Evolutionary conservation across 2,329 filamentous ascomycete genomes (phyloP).

Genomic region (Colletotrichum camelliae): DNA sequence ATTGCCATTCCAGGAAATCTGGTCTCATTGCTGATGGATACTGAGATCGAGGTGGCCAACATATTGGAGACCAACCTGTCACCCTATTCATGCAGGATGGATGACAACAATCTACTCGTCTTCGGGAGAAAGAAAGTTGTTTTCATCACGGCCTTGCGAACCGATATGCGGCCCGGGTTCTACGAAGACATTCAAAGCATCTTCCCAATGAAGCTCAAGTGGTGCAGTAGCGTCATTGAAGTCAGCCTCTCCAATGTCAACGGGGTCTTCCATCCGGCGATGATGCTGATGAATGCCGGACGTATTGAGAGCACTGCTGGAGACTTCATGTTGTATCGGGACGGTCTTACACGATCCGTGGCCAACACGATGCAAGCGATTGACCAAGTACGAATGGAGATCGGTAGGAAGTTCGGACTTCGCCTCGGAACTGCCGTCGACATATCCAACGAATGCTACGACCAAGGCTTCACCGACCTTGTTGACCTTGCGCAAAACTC

Average conservation of each 20-base stretch:
- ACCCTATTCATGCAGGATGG: conserved; percentile 8
- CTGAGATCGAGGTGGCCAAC: background rate
- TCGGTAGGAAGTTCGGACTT: background rate
- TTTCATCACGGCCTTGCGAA: background rate
- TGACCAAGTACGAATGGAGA: background rate
- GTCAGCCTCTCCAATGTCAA: conserved; percentile 12
- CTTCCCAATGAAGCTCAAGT: background rate
- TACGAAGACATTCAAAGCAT: conserved; percentile 5
- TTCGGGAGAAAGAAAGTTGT: conserved; percentile 2
- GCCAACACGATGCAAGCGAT: conserved; percentile 2
- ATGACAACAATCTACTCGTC: background rate
- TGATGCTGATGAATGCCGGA: conserved; percentile 13
- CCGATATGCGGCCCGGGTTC: background rate
- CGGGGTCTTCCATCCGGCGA: conserved; percentile 7
- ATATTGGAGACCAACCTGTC: conserved; percentile 9
- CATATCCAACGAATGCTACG: conserved; percentile 8
- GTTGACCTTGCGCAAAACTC: conserved; percentile 4
- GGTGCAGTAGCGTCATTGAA: conserved; percentile 6
- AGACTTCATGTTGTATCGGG: background rate
- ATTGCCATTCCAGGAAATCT: conserved; percentile 5
- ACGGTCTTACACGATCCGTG: background rate
- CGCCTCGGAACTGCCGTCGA: background rate
- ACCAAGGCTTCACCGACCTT: background rate
- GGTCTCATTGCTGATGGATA: background rate
- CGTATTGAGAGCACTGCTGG: background rate